Evolutionary conservation across 495 filamentous ascomycete species (phyloP).

Genomic region (Tetracladium setigerum): DNA sequence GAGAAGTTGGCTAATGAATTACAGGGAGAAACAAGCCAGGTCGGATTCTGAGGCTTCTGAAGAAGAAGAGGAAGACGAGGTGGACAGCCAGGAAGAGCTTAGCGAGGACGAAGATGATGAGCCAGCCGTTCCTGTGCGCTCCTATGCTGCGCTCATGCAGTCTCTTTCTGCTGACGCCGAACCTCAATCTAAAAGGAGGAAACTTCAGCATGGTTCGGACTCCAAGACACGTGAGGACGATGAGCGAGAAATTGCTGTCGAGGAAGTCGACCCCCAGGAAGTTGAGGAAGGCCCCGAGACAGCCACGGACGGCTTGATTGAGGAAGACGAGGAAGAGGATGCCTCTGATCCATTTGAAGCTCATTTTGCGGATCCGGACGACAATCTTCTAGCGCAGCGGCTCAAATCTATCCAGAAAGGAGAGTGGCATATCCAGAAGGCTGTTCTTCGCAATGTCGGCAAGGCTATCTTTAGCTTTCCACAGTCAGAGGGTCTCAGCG

Average conservation of each 20-base stretch:
- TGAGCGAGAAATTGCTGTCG: constrained; percentile 23
- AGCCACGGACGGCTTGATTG: constrained; percentile 23
- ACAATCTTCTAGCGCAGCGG: constrained; percentile 42
- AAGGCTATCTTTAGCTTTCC: constrained; percentile 32
- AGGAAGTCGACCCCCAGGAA: constrained; percentile 35
- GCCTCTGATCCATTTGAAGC: constrained; percentile 66
- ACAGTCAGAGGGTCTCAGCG: constrained; percentile 15
- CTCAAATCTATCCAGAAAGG: constrained; percentile 45
- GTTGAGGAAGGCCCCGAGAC: constrained; percentile 37
- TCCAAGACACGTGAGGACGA: constrained; percentile 20
- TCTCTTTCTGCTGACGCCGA: constrained; percentile 48
- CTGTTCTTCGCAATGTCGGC: constrained; percentile 28
- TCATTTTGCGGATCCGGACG: constrained; percentile 64
- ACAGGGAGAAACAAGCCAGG: constrained; percentile 10
- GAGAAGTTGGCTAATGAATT: constrained; percentile 1
- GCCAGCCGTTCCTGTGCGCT: constrained; percentile 28
- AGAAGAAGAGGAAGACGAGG: constrained; percentile 39
- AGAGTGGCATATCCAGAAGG: constrained; percentile 50
- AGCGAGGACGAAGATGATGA: constrained; percentile 32
- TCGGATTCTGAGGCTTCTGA: constrained; percentile 29
- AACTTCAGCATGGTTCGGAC: constrained; percentile 39
- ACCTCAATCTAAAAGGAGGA: constrained; percentile 60
- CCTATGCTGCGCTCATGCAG: constrained; percentile 62
- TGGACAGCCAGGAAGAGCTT: constrained; percentile 27
- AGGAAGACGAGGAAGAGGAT: constrained; percentile 45